A percentile compares a stretch with the other conserved stretches of the same genome.
Conservation (phyloP, 2,329 filamentous ascomycete genomes). For the Trichophyton benhamiae region DNA sequence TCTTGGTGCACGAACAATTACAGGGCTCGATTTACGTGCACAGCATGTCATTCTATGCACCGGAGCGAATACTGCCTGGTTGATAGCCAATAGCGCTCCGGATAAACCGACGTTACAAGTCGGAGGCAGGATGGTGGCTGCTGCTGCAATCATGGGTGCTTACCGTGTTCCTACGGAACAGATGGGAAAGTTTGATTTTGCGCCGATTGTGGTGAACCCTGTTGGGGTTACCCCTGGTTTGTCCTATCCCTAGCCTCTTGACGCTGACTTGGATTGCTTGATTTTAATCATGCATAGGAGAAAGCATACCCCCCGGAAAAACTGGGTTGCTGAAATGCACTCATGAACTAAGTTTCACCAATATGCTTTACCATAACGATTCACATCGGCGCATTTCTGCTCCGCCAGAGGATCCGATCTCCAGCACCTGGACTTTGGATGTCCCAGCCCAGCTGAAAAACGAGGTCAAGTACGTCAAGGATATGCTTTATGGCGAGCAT, state of each 20-base stretch:
- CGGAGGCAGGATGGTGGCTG: conserved; percentile 35
- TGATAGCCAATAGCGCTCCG: conserved; percentile 33
- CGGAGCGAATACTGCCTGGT: conserved; percentile 17
- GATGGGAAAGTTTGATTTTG: conserved; percentile 2
- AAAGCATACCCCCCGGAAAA: conserved; percentile 4
- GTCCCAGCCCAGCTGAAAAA: conserved; percentile 5
- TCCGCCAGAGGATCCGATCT: neutral
- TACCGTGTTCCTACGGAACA: conserved; percentile 5
- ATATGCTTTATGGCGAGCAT: conserved; percentile 4
- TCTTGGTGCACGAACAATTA: conserved; percentile 14
- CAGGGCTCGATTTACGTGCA: conserved; percentile 13
- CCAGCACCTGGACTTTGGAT: conserved; percentile 2
- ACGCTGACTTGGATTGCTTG: neutral
- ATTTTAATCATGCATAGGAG: conserved; percentile 2
- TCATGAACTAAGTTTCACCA: conserved; percentile 7
- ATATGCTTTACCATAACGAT: neutral
- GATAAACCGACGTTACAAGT: conserved; percentile 29
- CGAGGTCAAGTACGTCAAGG: neutral
- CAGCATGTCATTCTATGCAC: conserved; percentile 16
- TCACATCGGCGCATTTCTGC: conserved; percentile 3
- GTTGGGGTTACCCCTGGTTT: conserved; percentile 5
- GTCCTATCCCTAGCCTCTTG: neutral
- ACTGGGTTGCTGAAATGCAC: conserved; percentile 6
- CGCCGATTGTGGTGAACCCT: conserved; percentile 6
- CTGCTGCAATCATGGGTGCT: conserved; percentile 14